Evolutionary conservation across 2,329 filamentous ascomycete genomes (phyloP), one percentile per base, ranked within the genome.

Genomic region (Raffaelea arxii): DNA sequence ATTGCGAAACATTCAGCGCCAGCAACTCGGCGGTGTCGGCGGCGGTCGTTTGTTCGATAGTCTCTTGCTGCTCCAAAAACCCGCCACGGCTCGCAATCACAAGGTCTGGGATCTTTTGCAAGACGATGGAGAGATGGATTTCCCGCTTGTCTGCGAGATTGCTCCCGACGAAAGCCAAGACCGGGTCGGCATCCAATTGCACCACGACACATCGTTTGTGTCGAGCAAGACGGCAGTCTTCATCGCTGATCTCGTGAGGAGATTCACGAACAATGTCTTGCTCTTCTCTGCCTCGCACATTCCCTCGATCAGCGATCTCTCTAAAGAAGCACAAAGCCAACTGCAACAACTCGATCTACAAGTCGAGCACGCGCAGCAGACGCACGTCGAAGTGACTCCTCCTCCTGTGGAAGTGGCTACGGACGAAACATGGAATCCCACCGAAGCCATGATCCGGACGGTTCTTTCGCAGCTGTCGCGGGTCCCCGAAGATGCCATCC

Each of bases 91-190:
- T 3, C 72, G 85, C 51, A 74, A 83, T 43, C 54, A 60, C 5
- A 54, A 52, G 0, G 55, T 84, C 2, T 84, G 80, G 80, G 68
- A 66, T 0, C 56, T 83, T 1, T 65, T 74, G 44, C 64, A 68
- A 16, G 80, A 84, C 47, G 65, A 68, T 12, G 77, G 80, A 3
- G 65, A 69, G 5, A 90, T 90, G 83, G 84, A 87, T 60, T 71
- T 86, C 16, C 85, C 87, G 0, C 61, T 94, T 37, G 83, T 94
- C 12, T 82, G 86, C 51, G 89, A 94, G 59, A 62, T 92, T 4
- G 65, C 77, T 4, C 85, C 84, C 1, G 67, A 74, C 40, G 55
- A 66, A 2, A 58, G 58, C 9, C 53, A 66, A 22, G 71, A 88
- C 58, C 65, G 55, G 1, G 52, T 92, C 19, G 58, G 65, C 0